Evolutionary conservation across 805 yeast species (phyloP), one percentile per base, ranked within the genome.

Genomic region (Metschnikowia arizonensis): DNA sequence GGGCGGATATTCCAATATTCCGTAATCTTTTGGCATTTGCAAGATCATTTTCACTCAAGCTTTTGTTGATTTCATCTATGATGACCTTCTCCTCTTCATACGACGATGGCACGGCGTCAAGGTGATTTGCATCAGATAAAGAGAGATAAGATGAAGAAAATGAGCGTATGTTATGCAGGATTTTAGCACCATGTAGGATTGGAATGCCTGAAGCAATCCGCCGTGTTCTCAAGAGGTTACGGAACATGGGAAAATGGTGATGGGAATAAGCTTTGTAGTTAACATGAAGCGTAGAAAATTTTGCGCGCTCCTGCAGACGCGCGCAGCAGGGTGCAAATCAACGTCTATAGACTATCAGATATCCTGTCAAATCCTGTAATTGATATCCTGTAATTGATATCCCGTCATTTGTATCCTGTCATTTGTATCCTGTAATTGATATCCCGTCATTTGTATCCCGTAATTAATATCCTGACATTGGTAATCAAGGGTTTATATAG

Each of bases 1-100:
- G 99, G 8, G 99, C 99, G 12, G 97, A 88, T 46, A 93, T 88
- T 66, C 99, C 99, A 55, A 93, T 93, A 64, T 93, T 93, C 67
- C 99, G 79, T 79, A 90, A 77, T 43, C 76, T 72, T 5, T 67
- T 57, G 15, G 87, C 70, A 25, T 82, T 72, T 9, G 62, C 54
- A 5, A 70, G 45, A 59, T 86, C 95, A 24, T 62, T 65, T 18
- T 73, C 78, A 2, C 79, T 67, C 47, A 86, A 64, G 3, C 61
- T 54, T 6, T 58, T 59, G 49, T 75, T 70, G 52, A 85, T 72
- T 53, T 77, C 76, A 62, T 84, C 89, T 44, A 86, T 72, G 33
- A 79, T 63, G 31, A 73, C 82, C 61, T 83, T 83, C 59, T 86
- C 95, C 53, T 85, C 89, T 52, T 82, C 90, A 55, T 84, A 85